Evolutionary conservation across 495 filamentous ascomycete genomes (phyloP).

Genomic region (Aspergillus baeticus): DNA sequence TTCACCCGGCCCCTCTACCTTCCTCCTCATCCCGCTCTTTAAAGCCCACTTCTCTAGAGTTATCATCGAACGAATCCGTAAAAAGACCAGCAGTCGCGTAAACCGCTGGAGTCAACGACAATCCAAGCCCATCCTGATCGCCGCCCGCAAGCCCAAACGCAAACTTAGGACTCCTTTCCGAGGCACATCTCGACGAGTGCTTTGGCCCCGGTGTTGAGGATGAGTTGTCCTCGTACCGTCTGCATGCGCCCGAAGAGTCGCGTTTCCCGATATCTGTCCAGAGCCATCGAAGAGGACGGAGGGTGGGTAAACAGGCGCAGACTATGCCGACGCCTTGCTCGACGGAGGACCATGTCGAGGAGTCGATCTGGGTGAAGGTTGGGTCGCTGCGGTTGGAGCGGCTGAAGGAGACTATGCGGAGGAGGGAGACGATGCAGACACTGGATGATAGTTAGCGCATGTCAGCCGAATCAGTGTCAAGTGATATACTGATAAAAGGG

Average conservation of each 20-base stretch:
- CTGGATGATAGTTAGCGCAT: constrained; percentile 17
- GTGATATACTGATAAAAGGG: background rate
- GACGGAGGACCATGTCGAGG: constrained; percentile 49
- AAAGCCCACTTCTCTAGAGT: too few species aligned
- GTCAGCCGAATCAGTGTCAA: background rate
- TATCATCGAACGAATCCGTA: too few species aligned
- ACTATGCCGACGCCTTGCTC: constrained; percentile 51
- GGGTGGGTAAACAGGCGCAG: constrained; percentile 49
- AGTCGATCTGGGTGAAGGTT: constrained; percentile 22
- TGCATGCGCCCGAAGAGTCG: background rate
- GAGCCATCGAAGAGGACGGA: constrained; percentile 27
- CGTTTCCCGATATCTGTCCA: background rate
- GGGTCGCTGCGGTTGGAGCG: constrained; percentile 7
- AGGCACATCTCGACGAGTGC: too few species aligned
- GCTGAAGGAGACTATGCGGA: constrained; percentile 18
- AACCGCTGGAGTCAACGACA: too few species aligned
- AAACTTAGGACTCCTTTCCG: too few species aligned
- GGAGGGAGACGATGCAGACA: constrained; percentile 27
- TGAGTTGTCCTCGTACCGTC: too few species aligned
- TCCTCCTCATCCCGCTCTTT: too few species aligned
- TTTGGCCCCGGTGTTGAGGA: too few species aligned
- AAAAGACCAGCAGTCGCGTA: too few species aligned
- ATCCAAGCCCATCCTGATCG: too few species aligned
- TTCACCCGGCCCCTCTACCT: too few species aligned
- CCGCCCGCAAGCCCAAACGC: too few species aligned